Evolutionary conservation across 140 eudicot genomes (phyloP).

Genomic region (Oenanthe javanica): DNA sequence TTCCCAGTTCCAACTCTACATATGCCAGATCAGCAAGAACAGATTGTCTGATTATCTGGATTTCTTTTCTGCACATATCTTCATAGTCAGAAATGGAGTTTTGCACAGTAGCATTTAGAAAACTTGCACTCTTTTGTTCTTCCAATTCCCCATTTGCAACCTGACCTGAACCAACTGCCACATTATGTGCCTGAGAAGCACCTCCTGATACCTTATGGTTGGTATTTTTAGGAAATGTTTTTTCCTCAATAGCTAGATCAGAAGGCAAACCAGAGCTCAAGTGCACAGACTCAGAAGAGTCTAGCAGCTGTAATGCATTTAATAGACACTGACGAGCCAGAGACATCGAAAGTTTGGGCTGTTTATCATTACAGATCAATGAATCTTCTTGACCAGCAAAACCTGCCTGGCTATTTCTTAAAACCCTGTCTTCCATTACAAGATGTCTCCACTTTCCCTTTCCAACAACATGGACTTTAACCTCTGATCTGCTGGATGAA

Average conservation of each 20-base stretch:
- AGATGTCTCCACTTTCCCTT: conserved; percentile 86
- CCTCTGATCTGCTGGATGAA: conserved; percentile 19
- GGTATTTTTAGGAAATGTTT: conserved; percentile 13
- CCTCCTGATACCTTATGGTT: conserved; percentile 19
- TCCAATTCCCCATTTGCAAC: conserved; percentile 69
- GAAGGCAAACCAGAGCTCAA: conserved; percentile 23
- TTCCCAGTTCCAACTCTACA: conserved; percentile 68
- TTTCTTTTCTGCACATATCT: conserved; percentile 49
- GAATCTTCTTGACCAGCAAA: conserved; percentile 24
- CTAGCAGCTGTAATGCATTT: conserved; percentile 58
- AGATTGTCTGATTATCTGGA: conserved; percentile 58
- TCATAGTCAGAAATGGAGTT: conserved; percentile 54
- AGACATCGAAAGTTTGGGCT: conserved; percentile 46
- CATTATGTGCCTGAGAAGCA: conserved; percentile 27
- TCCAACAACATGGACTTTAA: conserved; percentile 53
- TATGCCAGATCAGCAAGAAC: conserved; percentile 73
- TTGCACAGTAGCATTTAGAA: conserved; percentile 32
- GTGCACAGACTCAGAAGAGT: conserved; percentile 19
- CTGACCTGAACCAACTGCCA: conserved; percentile 29
- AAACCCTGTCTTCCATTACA: conserved; percentile 35
- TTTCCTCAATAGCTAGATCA: conserved; percentile 26
- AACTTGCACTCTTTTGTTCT: conserved; percentile 57
- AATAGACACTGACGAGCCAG: conserved; percentile 71
- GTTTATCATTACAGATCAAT: conserved; percentile 11
- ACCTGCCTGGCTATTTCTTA: conserved; percentile 29